Conservation (phyloP, 176 grass and related monocot species). For the Triticum urartu region DNA sequence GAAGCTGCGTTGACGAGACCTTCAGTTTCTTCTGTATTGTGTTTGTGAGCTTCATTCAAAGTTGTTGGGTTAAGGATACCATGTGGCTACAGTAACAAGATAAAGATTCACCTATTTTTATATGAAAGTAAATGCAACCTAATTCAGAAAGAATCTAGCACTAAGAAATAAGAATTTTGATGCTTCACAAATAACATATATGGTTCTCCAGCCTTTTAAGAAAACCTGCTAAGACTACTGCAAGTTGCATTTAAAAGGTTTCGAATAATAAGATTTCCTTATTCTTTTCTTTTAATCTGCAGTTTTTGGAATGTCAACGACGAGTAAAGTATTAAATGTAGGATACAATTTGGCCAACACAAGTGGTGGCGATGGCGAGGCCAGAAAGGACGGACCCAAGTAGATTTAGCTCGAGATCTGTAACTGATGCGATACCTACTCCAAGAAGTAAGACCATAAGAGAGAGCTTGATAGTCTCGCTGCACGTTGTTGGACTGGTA, state of each 20-base stretch:
- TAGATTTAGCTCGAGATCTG: constrained; percentile 94
- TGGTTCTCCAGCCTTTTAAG: not conserved
- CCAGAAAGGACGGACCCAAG: constrained; percentile 88
- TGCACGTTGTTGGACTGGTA: constrained; percentile 53
- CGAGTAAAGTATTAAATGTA: constrained; percentile 16
- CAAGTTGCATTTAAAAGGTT: constrained; percentile 9
- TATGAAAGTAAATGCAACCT: constrained; percentile 33
- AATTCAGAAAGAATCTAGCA: constrained; percentile 19
- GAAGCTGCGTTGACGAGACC: constrained; percentile 89
- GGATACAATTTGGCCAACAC: constrained; percentile 99
- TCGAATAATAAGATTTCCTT: not conserved
- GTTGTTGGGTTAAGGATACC: constrained; percentile 62
- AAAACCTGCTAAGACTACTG: constrained; percentile 4
- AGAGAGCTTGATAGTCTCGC: constrained; percentile 86
- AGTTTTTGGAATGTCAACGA: constrained; percentile 24
- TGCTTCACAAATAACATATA: not conserved
- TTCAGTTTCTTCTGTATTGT: constrained; percentile 99
- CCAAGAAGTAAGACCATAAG: constrained; percentile 89
- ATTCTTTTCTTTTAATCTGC: not conserved
- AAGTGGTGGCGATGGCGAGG: constrained; percentile 92
- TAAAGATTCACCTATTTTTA: not conserved
- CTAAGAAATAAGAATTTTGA: constrained; percentile 8
- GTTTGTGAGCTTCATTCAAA: constrained; percentile 79
- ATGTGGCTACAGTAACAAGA: not conserved
- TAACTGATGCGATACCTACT: constrained; percentile 95